Evolutionary conservation across 2,329 filamentous ascomycete genomes (phyloP), one percentile per base, ranked within the genome.

Genomic region (Claviceps monticola): DNA sequence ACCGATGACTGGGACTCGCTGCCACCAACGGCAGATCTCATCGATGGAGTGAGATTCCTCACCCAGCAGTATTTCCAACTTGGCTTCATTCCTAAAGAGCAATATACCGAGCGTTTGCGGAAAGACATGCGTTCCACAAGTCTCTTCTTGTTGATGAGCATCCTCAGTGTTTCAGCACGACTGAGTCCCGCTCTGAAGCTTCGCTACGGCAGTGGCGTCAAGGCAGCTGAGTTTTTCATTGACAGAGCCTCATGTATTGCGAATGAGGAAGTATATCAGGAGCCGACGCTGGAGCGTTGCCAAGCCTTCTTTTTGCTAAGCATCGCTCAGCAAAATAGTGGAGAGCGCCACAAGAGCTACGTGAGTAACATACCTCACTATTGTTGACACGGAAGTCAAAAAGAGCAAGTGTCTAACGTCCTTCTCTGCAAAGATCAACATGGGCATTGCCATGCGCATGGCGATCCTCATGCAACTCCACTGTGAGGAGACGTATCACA

Each of bases 271-370:
- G 62, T 80, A 19, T 79, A 79, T 57, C 65, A 71, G 41, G 71
- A 72, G 50, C 73, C 76, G 0, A 76, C 71, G 0, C 59, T 81
- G 17, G 75, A 80, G 57, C 68, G 73, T 42, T 79, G 75, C 49
- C 78, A 81, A 60, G 76, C 72, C 1, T 80, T 80, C 54, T 80
- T 79, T 56, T 63, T 81, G 3, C 64, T 81, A 16, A 78, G 75
- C 57, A 74, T 81, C 51, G 76, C 77, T 4, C 76, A 81, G 56
- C 77, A 80, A 58, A 76, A 76, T 14, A 77, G 72, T 50, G 77
- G 74, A 0, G 64, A 74, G 55, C 73, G 70, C 42, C 75, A 76
- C 49, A 68, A 67, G 50, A 80, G 77, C 61, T 76, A 75, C 56
- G 76, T 79, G 61, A 59, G 75, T 66, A 11, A 46, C 4, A 34